These are phyloP conservation scores for Alternaria burnsii DNA, from an alignment of 2,329 filamentous ascomycete genomes.

Conservation along the genomic window DNA sequence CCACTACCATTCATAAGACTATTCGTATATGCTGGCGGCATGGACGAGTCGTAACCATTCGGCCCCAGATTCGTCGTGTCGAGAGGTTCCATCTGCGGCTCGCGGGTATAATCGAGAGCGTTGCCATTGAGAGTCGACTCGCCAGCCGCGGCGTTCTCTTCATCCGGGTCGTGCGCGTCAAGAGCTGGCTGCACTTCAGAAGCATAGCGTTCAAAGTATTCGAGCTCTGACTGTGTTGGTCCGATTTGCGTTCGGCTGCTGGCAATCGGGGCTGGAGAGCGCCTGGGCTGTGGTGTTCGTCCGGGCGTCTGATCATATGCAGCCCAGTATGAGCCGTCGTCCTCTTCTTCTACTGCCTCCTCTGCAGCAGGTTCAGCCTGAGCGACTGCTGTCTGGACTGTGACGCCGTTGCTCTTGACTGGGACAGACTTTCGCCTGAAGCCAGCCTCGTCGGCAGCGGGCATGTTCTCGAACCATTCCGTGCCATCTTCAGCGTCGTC, in stretches of 20 bases:
- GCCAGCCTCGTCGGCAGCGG: conserved; percentile 67
- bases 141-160: conserved; percentile 60
- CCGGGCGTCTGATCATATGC: conserved; percentile 73
- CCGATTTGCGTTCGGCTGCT: conserved; percentile 48
- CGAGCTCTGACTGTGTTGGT: conserved; percentile 64
- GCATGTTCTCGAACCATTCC: conserved; percentile 65
- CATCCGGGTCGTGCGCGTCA: conserved; percentile 83
- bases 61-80: conserved; percentile 49
- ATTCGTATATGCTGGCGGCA: conserved; percentile 34
- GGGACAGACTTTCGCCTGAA: conserved; percentile 38
- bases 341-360: conserved; percentile 58
- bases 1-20: conserved; percentile 10
- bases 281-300: conserved; percentile 57
- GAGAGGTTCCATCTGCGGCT: conserved; percentile 55
- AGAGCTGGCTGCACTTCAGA: conserved; percentile 78
- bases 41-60: conserved; percentile 43
- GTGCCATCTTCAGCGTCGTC: conserved; percentile 65
- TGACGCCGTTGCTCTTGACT: conserved; percentile 28
- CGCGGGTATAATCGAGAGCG: conserved; percentile 53
- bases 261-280: conserved; percentile 66
- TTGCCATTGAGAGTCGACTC: conserved; percentile 65
- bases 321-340: conserved; percentile 85
- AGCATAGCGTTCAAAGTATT: conserved; percentile 80
- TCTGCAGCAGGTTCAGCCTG: conserved; percentile 27
- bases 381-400: conserved; percentile 16